These are phyloP conservation scores for Paraleonurus japonicus DNA, from an alignment of 257 asterid genomes.

Conservation along the genomic window DNA sequence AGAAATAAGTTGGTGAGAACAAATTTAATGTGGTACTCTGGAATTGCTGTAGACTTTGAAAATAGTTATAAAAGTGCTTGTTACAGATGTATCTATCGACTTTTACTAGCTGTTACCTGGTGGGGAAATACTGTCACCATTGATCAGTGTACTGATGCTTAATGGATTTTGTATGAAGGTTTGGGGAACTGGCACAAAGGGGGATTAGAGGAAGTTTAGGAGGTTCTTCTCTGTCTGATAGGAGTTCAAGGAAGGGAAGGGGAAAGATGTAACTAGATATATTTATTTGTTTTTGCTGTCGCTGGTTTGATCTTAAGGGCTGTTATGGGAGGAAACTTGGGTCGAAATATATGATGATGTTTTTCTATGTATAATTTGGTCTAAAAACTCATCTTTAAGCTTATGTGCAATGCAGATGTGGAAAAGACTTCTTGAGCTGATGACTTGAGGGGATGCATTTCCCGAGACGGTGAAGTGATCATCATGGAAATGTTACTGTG, in stretches of 20 bases:
- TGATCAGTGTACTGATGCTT: neutral
- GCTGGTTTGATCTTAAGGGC: slow-evolving; percentile 5
- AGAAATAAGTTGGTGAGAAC: neutral
- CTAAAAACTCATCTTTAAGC: neutral
- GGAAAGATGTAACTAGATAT: neutral
- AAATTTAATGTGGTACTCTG: neutral
- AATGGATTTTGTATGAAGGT: neutral
- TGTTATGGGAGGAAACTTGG: neutral
- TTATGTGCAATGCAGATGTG: slow-evolving; percentile 40
- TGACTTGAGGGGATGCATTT: slow-evolving; percentile 10
- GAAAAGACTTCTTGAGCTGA: slow-evolving; percentile 54
- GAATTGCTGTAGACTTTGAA: neutral
- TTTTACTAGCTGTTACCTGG: neutral
- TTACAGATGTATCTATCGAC: neutral
- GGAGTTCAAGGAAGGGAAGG: neutral
- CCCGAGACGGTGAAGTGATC: slow-evolving; percentile 24
- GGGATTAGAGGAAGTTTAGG: neutral
- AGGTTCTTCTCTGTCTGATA: neutral
- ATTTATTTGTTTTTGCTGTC: neutral
- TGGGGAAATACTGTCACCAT: neutral
- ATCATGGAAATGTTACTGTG: slow-evolving; percentile 23
- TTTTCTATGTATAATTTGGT: neutral
- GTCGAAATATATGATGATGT: neutral
- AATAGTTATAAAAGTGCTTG: neutral
- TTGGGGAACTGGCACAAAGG: neutral